phyloP scores from a whole-genome alignment of 2,329 filamentous ascomycete genomes.

The Cryoendolithus antarcticus region DNA sequence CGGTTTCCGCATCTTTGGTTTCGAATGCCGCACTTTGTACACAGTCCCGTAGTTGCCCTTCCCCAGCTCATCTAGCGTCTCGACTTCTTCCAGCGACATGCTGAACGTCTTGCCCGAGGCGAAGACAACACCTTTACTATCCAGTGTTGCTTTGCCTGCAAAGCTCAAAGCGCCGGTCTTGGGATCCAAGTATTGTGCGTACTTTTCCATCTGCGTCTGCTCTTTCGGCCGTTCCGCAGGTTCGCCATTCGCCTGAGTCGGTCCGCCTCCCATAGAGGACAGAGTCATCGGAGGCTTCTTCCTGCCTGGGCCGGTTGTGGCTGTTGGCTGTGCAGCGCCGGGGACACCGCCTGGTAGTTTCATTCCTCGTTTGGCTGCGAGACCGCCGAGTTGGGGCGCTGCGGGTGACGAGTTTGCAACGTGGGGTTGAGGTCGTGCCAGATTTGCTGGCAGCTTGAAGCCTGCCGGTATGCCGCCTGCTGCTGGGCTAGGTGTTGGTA shows the following conservation, averaged over 20 bases:
- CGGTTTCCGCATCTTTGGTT: constrained; percentile 49
- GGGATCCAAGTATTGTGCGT: constrained; percentile 74
- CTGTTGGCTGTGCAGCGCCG: constrained; percentile 27
- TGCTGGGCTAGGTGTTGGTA: constrained; percentile 10
- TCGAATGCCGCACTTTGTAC: constrained; percentile 84
- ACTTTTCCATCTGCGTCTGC: constrained; percentile 45
- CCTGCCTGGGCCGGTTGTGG: constrained; percentile 17
- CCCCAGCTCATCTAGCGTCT: constrained; percentile 82
- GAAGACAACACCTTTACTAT: constrained; percentile 83
- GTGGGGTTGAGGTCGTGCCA: constrained; percentile 26
- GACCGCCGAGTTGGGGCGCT: constrained; percentile 38
- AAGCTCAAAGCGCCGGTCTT: constrained; percentile 87
- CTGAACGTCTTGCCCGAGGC: constrained; percentile 78
- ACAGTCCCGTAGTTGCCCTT: constrained; percentile 98
- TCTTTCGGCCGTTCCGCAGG: constrained; percentile 22
- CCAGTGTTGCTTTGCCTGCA: constrained; percentile 82
- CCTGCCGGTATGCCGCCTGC: constrained; percentile 29
- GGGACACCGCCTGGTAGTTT: constrained; percentile 46
- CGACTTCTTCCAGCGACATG: constrained; percentile 91
- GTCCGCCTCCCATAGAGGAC: constrained; percentile 26
- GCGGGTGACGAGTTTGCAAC: constrained; percentile 38
- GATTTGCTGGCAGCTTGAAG: constrained; percentile 30
- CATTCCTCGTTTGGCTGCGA: constrained; percentile 56
- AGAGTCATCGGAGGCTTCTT: constrained; percentile 33
- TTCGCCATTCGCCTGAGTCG: constrained; percentile 1